Conservation (phyloP, 257 asterid genomes). For the Solanum chiquidenum region DNA sequence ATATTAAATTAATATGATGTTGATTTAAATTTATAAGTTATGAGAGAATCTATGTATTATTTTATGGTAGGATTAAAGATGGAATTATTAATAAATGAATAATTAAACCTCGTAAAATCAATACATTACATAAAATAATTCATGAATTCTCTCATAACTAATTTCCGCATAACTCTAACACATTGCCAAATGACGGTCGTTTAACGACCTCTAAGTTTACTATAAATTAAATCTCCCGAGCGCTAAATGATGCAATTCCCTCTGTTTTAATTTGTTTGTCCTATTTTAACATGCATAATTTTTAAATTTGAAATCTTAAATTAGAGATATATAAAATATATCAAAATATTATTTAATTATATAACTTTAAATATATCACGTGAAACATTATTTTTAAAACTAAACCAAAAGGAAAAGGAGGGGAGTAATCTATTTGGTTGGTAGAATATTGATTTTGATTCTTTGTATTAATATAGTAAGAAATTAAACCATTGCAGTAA, state of each 20-base stretch:
- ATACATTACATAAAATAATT: background rate
- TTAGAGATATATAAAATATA: too few relatives aligned
- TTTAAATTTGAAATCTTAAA: too few relatives aligned
- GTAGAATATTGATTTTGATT: background rate
- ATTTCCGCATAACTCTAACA: background rate
- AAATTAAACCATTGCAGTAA: background rate
- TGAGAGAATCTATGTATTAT: background rate
- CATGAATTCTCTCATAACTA: background rate
- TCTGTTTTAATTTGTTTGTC: background rate
- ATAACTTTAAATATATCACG: too few relatives aligned
- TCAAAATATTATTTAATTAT: too few relatives aligned
- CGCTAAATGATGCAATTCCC: too few relatives aligned
- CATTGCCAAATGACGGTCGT: background rate
- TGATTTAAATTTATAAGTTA: too few relatives aligned
- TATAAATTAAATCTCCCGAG: background rate
- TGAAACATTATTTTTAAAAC: background rate
- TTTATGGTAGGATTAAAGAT: background rate
- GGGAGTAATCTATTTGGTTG: background rate
- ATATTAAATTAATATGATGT: too few relatives aligned
- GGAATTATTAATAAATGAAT: too few relatives aligned
- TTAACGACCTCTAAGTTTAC: background rate
- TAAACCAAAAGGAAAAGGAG: background rate
- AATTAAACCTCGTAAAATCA: background rate
- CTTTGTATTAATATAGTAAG: background rate
- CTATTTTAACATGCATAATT: too few relatives aligned